Conservation (phyloP, 2,329 filamentous ascomycete genomes). For the Aspergillus neoniger region DNA sequence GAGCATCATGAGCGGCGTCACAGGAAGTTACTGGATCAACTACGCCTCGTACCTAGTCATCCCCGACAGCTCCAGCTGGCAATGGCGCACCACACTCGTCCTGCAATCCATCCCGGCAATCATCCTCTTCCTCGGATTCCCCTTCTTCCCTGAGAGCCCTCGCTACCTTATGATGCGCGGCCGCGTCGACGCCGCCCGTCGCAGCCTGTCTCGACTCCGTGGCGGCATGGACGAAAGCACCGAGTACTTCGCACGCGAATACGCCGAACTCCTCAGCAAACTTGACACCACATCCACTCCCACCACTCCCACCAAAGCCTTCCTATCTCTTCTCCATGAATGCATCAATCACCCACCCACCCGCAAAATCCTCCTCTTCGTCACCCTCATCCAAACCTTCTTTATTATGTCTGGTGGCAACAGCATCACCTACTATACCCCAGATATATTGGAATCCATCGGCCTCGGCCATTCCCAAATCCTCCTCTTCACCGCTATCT, state of each 20-base stretch:
- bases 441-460: slow-evolving; percentile 23
- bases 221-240: slow-evolving; percentile 17
- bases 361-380: slow-evolving; percentile 30
- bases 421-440: slow-evolving; percentile 28
- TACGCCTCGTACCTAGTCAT: slow-evolving; percentile 19
- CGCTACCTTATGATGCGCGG: slow-evolving; percentile 30
- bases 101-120: slow-evolving; percentile 24
- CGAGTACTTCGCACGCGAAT: slow-evolving; percentile 20
- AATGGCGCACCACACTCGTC: slow-evolving; percentile 22
- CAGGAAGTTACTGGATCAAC: slow-evolving; percentile 27
- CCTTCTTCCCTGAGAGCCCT: slow-evolving; percentile 30
- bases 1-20: slow-evolving; percentile 24
- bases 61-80: slow-evolving; percentile 19
- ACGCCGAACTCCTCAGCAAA: slow-evolving; percentile 17
- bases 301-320: slow-evolving; percentile 1
- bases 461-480: slow-evolving; percentile 17
- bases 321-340: slow-evolving; percentile 9
- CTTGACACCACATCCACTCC: slow-evolving; percentile 11
- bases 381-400: slow-evolving; percentile 32
- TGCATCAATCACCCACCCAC: slow-evolving; percentile 17
- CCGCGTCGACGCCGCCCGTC: slow-evolving; percentile 22
- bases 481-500: slow-evolving; percentile 22
- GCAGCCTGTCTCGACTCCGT: slow-evolving; percentile 23
- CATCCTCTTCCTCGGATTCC: slow-evolving; percentile 23
- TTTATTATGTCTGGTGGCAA: slow-evolving; percentile 30